phyloP scores from a whole-genome alignment of 768 basidiomycete genomes.

The Botryobasidium botryosum region DNA sequence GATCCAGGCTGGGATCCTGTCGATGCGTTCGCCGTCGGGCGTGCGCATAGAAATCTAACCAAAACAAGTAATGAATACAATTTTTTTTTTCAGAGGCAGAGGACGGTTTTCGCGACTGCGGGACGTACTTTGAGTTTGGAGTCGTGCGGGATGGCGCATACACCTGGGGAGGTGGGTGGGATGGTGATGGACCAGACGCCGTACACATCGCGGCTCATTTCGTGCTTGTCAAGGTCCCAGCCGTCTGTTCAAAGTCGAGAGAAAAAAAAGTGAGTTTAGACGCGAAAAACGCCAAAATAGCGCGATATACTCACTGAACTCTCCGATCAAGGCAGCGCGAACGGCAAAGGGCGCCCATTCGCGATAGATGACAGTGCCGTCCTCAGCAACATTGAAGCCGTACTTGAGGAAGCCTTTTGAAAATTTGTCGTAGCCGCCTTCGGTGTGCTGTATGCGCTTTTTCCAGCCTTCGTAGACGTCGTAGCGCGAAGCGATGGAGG shows the following conservation, averaged over 20 bases:
- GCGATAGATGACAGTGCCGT: constrained; percentile 62
- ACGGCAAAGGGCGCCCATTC: constrained; percentile 93
- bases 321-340: constrained; percentile 76
- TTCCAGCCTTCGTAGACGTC: constrained; percentile 60
- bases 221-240: constrained; percentile 76
- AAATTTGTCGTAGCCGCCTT: constrained; percentile 72
- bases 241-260: constrained; percentile 33
- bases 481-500: constrained; percentile 51
- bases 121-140: constrained; percentile 73
- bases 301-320: constrained; percentile 71
- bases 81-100: not conserved
- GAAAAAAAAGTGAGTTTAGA: not conserved
- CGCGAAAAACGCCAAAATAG: too few species aligned
- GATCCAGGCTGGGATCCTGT: constrained; percentile 90
- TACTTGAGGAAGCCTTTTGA: constrained; percentile 64
- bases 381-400: constrained; percentile 55
- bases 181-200: constrained; percentile 82
- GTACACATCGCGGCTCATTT: constrained; percentile 67
- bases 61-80: constrained; percentile 1
- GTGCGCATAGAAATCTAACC: constrained; percentile 77
- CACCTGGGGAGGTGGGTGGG: constrained; percentile 46
- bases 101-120: not conserved
- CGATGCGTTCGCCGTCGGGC: constrained; percentile 64
- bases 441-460: constrained; percentile 49
- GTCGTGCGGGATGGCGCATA: constrained; percentile 81